These are phyloP conservation scores for Populus deltoides DNA, from an alignment of 345 rosid species.

Conservation along the genomic window DNA sequence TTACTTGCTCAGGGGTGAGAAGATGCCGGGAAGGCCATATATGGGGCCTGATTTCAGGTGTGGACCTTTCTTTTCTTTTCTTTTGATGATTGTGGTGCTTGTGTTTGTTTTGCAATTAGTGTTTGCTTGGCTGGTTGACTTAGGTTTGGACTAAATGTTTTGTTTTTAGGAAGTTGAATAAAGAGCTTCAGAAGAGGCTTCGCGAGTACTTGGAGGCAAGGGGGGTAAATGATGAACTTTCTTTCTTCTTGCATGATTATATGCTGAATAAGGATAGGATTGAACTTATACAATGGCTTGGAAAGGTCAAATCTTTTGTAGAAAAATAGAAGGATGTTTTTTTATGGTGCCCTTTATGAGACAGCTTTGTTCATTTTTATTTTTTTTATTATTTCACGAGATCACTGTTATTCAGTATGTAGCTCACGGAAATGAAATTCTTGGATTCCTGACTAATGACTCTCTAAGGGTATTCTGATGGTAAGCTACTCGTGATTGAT, in stretches of 20 bases:
- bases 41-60: constrained; percentile 68
- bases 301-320: constrained; percentile 45
- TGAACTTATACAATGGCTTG: constrained; percentile 65
- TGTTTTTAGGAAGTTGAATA: constrained; percentile 48
- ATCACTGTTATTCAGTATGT: not conserved
- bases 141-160: not conserved
- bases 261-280: constrained; percentile 71
- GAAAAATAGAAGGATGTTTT: constrained; percentile 25
- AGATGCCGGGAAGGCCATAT: constrained; percentile 40
- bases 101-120: not conserved
- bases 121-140: not conserved
- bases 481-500: not conserved
- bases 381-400: not conserved
- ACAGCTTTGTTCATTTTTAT: not conserved
- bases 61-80: not conserved
- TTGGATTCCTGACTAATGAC: not conserved
- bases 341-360: not conserved
- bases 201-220: constrained; percentile 50
- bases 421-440: not conserved
- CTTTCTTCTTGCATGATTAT: constrained; percentile 64
- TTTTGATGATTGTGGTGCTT: not conserved
- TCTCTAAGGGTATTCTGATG: not conserved
- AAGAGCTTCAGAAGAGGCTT: constrained; percentile 41
- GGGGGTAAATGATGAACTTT: constrained; percentile 58
- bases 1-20: constrained; percentile 38